Evolutionary conservation across 2,329 filamentous ascomycete species (phyloP), one percentile per base, ranked within the genome.

Genomic region (Orbilia ellipsospora): DNA sequence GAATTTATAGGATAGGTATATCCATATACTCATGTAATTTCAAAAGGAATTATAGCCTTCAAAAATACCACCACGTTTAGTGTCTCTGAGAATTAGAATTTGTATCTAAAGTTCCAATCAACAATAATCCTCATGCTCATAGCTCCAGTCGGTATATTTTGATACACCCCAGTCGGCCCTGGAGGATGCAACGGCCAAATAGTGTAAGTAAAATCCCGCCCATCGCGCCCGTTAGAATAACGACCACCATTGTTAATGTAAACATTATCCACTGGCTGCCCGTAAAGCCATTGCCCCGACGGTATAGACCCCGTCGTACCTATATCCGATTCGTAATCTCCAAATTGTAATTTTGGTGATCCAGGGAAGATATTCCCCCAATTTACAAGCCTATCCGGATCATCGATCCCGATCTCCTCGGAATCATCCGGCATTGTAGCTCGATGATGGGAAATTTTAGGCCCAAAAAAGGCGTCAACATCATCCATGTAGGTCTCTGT

Each of bases 191-290:
- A 7, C 3, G 5, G 31, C 48, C 50, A 69, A 15, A 69, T 52
- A 10, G 18, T 62, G 28, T 69, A 69, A 4, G 23, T 18, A 56
- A 62, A 69, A 6, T 51, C 16, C 15, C 56, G 56, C 10, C 62
- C 12, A 1, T 48, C n/a, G 40, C 48, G 40, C 4, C 56, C 56
- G 40, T 69, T 69, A 13, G 4, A 13, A 12, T 40, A 8, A 10
- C 40, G n/a, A 16, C 51, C 66, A 20, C 52, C 56, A 40, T 48
- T 50, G 28, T 61, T 69, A 36, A 69, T 62, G 10, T 50, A 69
- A 12, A 62, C 66, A 6, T 7, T 18, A 63, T 56, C 20, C 15
- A 62, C 8, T 12, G 66, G 31, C 18, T 16, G 15, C 15, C 66
- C 48, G 3, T 28, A n/a, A 20, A 45, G 20, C 20, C 2, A 31